Percentiles rank a stretch among this genome's conserved stretches.
Evolutionary conservation across 352 stramenopile species (phyloP).

Genomic region (Globisporangium iwayamae): DNA sequence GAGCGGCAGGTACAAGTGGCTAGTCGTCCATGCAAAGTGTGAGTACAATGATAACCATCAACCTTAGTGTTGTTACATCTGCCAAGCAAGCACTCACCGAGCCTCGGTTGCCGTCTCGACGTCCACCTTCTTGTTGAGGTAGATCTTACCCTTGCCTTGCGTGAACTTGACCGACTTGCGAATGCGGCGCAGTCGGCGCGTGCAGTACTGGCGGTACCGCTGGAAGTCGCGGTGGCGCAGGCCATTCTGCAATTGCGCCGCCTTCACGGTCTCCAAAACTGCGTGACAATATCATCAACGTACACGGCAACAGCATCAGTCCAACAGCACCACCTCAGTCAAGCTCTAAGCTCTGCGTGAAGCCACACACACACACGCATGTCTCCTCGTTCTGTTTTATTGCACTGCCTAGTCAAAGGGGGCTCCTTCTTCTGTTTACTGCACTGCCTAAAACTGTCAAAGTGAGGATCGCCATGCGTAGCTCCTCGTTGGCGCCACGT

Average conservation of each 20-base stretch:
- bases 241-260: conserved; percentile 87
- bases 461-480: neutral
- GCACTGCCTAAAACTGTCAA: too few species aligned
- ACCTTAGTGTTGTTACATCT: neutral
- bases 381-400: neutral
- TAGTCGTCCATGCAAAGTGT: conserved; percentile 10
- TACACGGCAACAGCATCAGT: neutral
- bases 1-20: conserved; percentile 81
- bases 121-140: conserved; percentile 83
- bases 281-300: neutral
- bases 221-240: conserved; percentile 89
- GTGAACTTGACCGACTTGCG: conserved; percentile 88
- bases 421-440: too few species aligned
- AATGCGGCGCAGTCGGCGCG: conserved; percentile 79
- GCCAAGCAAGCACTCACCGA: conserved; percentile 24
- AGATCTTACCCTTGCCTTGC: conserved; percentile 85
- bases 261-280: conserved; percentile 88
- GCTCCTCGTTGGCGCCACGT: conserved; percentile 4
- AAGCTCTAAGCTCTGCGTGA: neutral
- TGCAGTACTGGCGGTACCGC: conserved; percentile 90
- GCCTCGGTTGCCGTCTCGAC: conserved; percentile 66
- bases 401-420: too few species aligned
- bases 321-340: neutral
- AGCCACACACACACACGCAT: neutral
- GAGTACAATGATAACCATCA: neutral